Conservation (phyloP, 2,329 filamentous ascomycete species). For the Herpotrichia juniperi region DNA sequence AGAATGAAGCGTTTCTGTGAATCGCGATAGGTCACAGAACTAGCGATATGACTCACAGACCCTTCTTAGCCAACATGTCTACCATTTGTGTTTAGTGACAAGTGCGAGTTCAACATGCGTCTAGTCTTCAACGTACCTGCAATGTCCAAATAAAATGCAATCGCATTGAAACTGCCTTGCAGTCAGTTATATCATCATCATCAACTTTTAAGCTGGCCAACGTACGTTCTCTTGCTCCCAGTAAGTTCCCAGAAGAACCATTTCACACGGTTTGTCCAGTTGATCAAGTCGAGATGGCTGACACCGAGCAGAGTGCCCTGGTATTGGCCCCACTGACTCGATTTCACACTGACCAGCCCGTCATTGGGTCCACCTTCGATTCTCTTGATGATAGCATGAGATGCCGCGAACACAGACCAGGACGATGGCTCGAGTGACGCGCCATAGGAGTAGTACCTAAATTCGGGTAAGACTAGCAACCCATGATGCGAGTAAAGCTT, state of each 20-base stretch:
- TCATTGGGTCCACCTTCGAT: slow-evolving; percentile 66
- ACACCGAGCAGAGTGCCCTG: slow-evolving; percentile 68
- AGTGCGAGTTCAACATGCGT: background rate
- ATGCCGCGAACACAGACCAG: slow-evolving; percentile 63
- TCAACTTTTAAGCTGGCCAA: slow-evolving; percentile 8
- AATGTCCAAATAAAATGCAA: slow-evolving; percentile 69
- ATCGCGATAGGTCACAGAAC: slow-evolving; percentile 7
- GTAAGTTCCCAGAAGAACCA: slow-evolving; percentile 64
- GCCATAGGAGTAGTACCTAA: slow-evolving; percentile 66
- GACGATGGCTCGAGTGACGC: slow-evolving; percentile 61
- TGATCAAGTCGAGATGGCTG: slow-evolving; percentile 69
- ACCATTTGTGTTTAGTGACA: background rate
- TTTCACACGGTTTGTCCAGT: slow-evolving; percentile 68
- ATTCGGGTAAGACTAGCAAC: slow-evolving; percentile 2
- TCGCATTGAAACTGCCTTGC: slow-evolving; percentile 65
- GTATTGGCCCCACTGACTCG: slow-evolving; percentile 66
- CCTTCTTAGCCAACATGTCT: slow-evolving; percentile 49
- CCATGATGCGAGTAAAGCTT: background rate
- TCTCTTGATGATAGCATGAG: slow-evolving; percentile 60
- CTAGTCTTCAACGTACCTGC: slow-evolving; percentile 55
- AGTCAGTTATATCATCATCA: slow-evolving; percentile 12
- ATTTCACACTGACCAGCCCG: slow-evolving; percentile 65
- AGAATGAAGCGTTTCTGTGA: background rate
- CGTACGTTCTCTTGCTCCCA: slow-evolving; percentile 61
- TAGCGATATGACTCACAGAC: slow-evolving; percentile 26